Evolutionary conservation across 176 grass and related monocot genomes (phyloP).

Genomic region (Oryza meridionalis): DNA sequence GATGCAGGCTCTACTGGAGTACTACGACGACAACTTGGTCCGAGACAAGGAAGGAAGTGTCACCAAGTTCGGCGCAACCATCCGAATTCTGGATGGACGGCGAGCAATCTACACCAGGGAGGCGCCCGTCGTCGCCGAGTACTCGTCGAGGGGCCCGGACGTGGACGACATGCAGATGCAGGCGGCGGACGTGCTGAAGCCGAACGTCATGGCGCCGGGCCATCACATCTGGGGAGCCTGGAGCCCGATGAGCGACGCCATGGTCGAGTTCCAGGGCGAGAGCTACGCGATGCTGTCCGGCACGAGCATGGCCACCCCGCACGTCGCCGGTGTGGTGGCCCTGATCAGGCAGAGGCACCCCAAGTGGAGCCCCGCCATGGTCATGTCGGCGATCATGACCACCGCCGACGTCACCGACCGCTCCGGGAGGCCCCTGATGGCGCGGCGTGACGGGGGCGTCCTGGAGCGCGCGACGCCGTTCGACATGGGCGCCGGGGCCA

Average conservation of each 20-base stretch:
- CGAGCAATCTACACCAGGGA: slow-evolving; percentile 64
- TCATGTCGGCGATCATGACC: slow-evolving; percentile 82
- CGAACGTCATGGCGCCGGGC: slow-evolving; percentile 88
- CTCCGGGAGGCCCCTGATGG: slow-evolving; percentile 43
- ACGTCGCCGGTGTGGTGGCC: slow-evolving; percentile 64
- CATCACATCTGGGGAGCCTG: slow-evolving; percentile 89
- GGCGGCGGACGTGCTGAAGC: slow-evolving; percentile 79
- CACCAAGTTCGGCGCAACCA: slow-evolving; percentile 55
- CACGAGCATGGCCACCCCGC: slow-evolving; percentile 81
- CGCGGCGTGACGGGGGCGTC: background rate
- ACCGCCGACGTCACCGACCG: slow-evolving; percentile 60
- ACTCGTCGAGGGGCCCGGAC: slow-evolving; percentile 85
- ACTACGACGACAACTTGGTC: slow-evolving; percentile 66
- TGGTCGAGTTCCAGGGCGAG: slow-evolving; percentile 53
- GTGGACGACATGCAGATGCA: slow-evolving; percentile 55
- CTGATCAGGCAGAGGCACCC: slow-evolving; percentile 77
- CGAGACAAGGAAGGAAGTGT: slow-evolving; percentile 39
- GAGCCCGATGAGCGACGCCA: slow-evolving; percentile 59
- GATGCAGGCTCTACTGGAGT: slow-evolving; percentile 52
- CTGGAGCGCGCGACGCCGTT: slow-evolving; percentile 57
- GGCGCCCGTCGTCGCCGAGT: slow-evolving; percentile 57
- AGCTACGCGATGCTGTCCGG: slow-evolving; percentile 60
- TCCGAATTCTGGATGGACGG: slow-evolving; percentile 67
- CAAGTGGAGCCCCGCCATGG: slow-evolving; percentile 71
- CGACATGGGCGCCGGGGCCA: slow-evolving; percentile 68